Conservation (phyloP, 2,329 filamentous ascomycete species). For the Hansfordia pulvinata region DNA sequence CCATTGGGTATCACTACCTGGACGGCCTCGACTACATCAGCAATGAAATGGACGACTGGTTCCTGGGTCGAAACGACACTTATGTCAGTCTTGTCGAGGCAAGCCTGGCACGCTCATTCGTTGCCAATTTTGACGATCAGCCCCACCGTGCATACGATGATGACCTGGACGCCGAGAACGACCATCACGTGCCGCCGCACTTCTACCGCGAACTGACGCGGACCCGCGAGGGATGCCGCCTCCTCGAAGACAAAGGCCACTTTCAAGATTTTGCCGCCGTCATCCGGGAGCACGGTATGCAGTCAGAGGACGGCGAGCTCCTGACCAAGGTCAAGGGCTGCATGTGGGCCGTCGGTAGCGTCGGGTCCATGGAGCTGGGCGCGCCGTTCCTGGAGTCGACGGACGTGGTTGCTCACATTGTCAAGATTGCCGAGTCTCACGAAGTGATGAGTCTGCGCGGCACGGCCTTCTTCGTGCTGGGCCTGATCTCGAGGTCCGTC, state of each 20-base stretch:
- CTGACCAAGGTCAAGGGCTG: slow-evolving; percentile 93
- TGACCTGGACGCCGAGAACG: slow-evolving; percentile 36
- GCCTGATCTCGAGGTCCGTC: slow-evolving; percentile 79
- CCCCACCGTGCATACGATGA: slow-evolving; percentile 45
- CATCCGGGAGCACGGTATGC: slow-evolving; percentile 76
- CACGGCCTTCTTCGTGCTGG: slow-evolving; percentile 92
- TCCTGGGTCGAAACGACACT: slow-evolving; percentile 88
- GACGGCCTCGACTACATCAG: slow-evolving; percentile 97
- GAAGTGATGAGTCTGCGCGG: slow-evolving; percentile 87
- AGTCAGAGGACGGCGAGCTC: slow-evolving; percentile 71
- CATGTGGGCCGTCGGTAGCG: slow-evolving; percentile 94
- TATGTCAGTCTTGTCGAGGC: slow-evolving; percentile 93
- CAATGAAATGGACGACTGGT: slow-evolving; percentile 99
- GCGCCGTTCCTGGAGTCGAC: slow-evolving; percentile 85
- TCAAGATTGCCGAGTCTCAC: slow-evolving; percentile 76
- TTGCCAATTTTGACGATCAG: slow-evolving; percentile 47
- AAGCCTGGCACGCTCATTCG: slow-evolving; percentile 77
- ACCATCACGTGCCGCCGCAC: slow-evolving; percentile 74
- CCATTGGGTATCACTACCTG: slow-evolving; percentile 93
- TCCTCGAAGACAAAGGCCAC: slow-evolving; percentile 85
- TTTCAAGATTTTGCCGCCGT: slow-evolving; percentile 88
- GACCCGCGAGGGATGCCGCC: slow-evolving; percentile 80
- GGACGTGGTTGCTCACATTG: slow-evolving; percentile 77
- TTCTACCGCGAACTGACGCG: slow-evolving; percentile 94
- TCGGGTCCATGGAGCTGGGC: slow-evolving; percentile 94